Conservation (phyloP, 2,329 filamentous ascomycete species). For the Teratosphaeria zuluensis region DNA sequence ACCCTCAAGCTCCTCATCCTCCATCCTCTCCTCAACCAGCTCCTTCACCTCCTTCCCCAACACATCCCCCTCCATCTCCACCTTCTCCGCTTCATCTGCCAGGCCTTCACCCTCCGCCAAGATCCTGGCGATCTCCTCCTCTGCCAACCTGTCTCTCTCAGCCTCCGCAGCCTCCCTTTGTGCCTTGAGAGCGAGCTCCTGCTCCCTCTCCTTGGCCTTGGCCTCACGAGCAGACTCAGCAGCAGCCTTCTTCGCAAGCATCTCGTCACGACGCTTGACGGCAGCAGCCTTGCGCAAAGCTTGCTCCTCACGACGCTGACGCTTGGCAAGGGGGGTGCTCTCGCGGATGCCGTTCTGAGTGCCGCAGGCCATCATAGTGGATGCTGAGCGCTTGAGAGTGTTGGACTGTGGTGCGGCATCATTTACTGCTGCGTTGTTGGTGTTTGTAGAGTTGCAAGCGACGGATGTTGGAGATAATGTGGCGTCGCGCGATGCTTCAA, state of each 20-base stretch:
- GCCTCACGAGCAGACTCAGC: slow-evolving; percentile 1
- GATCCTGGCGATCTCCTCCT: background rate
- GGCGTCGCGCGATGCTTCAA: too few species aligned
- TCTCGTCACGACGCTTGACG: slow-evolving; percentile 2
- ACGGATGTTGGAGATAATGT: too few species aligned
- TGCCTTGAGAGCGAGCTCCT: background rate
- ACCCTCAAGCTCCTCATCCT: slow-evolving; percentile 11
- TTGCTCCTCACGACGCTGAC: slow-evolving; percentile 7
- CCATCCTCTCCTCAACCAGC: background rate
- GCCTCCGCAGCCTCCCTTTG: background rate
- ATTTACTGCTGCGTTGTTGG: background rate
- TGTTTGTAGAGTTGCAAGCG: background rate
- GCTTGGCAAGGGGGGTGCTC: slow-evolving; percentile 2
- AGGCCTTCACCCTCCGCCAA: background rate
- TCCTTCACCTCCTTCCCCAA: slow-evolving; percentile 1
- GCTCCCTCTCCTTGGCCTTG: background rate
- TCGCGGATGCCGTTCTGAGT: background rate
- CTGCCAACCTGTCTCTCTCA: background rate
- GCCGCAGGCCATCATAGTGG: background rate
- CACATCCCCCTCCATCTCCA: background rate
- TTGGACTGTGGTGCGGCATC: background rate
- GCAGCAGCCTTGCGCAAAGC: background rate
- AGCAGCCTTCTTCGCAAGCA: background rate
- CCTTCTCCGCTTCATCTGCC: background rate
- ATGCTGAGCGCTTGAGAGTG: slow-evolving; percentile 2